These are phyloP conservation scores for Yamadazyma buinensis DNA, from an alignment of 1,139 yeast genomes.

Conservation along the genomic window DNA sequence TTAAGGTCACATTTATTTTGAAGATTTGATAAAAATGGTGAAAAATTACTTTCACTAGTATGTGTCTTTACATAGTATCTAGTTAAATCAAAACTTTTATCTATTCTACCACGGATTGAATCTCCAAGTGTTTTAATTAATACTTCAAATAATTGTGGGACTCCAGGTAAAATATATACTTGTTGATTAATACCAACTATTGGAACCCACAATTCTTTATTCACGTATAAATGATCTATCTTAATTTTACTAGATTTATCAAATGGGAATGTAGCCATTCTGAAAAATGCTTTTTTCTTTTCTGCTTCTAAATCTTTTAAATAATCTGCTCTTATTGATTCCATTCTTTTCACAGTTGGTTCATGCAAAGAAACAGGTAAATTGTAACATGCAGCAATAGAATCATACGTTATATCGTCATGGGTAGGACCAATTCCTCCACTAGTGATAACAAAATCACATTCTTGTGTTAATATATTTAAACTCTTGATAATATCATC, in stretches of 20 bases:
- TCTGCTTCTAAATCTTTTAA: constrained; percentile 34
- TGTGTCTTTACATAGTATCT: constrained; percentile 63
- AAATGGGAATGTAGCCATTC: constrained; percentile 76
- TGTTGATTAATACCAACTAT: constrained; percentile 60
- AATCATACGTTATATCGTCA: constrained; percentile 80
- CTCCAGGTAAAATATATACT: constrained; percentile 76
- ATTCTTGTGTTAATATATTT: constrained; percentile 38
- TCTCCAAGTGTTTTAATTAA: constrained; percentile 37
- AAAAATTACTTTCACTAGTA: constrained; percentile 62
- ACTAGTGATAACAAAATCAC: constrained; percentile 71
- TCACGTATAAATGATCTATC: constrained; percentile 51
- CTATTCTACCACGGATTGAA: constrained; percentile 23
- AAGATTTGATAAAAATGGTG: constrained; percentile 54
- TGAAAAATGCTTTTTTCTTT: constrained; percentile 55
- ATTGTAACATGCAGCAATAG: constrained; percentile 60
- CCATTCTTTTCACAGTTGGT: constrained; percentile 62
- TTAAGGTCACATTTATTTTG: constrained; percentile 44
- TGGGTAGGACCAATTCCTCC: constrained; percentile 92
- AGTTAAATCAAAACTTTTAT: constrained; percentile 21
- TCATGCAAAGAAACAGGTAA: constrained; percentile 50
- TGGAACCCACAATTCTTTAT: constrained; percentile 76
- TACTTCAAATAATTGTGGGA: constrained; percentile 65
- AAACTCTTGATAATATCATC: constrained; percentile 58
- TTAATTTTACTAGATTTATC: constrained; percentile 27
- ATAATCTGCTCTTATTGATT: constrained; percentile 39